Evolutionary conservation across 345 rosid genomes (phyloP), one percentile per base, ranked within the genome.

Genomic region (Eucalyptus brandiana): DNA sequence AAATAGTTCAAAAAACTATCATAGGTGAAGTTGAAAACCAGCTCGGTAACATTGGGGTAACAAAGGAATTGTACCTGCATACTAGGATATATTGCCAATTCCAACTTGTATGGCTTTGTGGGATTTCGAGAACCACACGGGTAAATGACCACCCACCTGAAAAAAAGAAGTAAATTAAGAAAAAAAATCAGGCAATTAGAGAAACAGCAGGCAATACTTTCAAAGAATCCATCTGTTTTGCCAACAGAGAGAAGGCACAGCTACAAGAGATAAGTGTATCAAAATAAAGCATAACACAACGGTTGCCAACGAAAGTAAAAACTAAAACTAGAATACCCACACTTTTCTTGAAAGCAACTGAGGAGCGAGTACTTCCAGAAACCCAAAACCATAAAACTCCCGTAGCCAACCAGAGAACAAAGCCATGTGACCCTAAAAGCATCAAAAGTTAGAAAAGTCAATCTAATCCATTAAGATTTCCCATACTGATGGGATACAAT

Each of bases 321-420:
- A 23, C 17, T 76, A 40, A 40, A 76, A 88, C 67, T 72, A 34
- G 50, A 58, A 90, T 88, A 93, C 99, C 87, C 93, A 98, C 99
- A 96, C 94, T 93, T 95, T 96, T 94, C 99, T 95, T 34, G 99
- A 96, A 90, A 97, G 90, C 90, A 97, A 92, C 89, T 94, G 99
- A 89, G 98, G 99, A 88, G 95, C 97, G 90, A 98, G 86, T 80
- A 94, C 91, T 91, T 98, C 99, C 53, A 98, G 96, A 92, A 98
- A 93, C 80, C 97, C 95, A 14, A 96, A 97, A 51, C 99, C 99
- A 88, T 95, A 94, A 90, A 95, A 95, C 89, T 98, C 99, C 88
- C 98, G 95, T 98, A 97, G 69, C 98, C 97, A 97, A 34, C 99
- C 99, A 91, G 99, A 95, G 93, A 97, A 98, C 86, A 97, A 94